Conservation (phyloP, 2,329 filamentous ascomycete genomes). For the Colletotrichum neosansevieriae region DNA sequence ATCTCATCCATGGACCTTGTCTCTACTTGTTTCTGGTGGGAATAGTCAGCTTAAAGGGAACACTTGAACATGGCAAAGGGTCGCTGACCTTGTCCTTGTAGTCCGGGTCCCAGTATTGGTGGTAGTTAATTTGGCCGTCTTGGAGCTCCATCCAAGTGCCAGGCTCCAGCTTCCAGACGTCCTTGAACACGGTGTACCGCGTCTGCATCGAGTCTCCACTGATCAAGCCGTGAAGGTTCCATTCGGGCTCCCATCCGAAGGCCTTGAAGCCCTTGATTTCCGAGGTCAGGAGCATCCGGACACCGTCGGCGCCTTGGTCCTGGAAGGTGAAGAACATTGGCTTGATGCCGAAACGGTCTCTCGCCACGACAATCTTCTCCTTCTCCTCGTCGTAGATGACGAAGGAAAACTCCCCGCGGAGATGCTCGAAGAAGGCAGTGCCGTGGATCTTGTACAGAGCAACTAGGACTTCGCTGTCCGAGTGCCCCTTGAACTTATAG, state of each 20-base stretch:
- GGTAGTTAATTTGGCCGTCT: conserved; percentile 50
- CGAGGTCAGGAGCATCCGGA: conserved; percentile 59
- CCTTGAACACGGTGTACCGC: conserved; percentile 62
- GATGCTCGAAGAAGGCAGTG: conserved; percentile 50
- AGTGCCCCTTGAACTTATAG: conserved; percentile 59
- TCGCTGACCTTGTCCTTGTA: conserved; percentile 62
- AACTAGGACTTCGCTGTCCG: conserved; percentile 65
- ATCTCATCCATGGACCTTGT: conserved; percentile 62
- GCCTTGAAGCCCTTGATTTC: conserved; percentile 67
- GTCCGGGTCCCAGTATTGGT: conserved; percentile 65
- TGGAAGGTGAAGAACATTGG: conserved; percentile 63
- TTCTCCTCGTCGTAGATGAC: conserved; percentile 61
- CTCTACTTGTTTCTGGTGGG: conserved; percentile 50
- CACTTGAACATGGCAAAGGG: background rate
- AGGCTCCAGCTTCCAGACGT: conserved; percentile 58
- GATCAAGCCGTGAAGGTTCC: conserved; percentile 61
- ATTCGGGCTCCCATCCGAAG: conserved; percentile 63
- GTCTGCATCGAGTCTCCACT: conserved; percentile 58
- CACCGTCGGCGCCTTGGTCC: conserved; percentile 45
- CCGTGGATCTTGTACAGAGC: conserved; percentile 65
- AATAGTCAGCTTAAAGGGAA: background rate
- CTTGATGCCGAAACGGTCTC: conserved; percentile 70
- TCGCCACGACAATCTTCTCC: conserved; percentile 58
- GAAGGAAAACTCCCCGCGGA: conserved; percentile 67
- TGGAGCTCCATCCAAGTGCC: conserved; percentile 57